Evolutionary conservation across 1,284 basidiomycete species (phyloP).

Genomic region (Ganoderma lingzhi): DNA sequence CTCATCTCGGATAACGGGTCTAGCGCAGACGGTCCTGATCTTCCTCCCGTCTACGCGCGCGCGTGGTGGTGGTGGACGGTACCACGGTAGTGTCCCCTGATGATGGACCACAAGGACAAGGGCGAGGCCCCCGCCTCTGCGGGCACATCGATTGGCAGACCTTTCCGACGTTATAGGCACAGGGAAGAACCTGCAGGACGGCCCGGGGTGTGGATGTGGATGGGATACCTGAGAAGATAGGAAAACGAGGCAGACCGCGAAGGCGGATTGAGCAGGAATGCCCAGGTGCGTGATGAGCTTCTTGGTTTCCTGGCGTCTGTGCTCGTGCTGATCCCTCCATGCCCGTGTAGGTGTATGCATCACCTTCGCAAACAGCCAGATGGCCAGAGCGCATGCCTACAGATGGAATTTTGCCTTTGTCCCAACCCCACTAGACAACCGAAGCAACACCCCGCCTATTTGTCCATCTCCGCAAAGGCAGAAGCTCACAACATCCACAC

Average conservation of each 20-base stretch:
- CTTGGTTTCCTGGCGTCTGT: background rate
- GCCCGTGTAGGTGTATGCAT: constrained; percentile 67
- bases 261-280: constrained; percentile 74
- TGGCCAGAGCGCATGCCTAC: constrained; percentile 71
- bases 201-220: constrained; percentile 57
- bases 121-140: constrained; percentile 39
- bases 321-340: background rate
- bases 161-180: constrained; percentile 32
- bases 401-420: too few relatives aligned
- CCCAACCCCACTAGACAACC: constrained; percentile 57
- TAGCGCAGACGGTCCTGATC: constrained; percentile 34
- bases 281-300: constrained; percentile 61
- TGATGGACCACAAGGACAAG: constrained; percentile 36
- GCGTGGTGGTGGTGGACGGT: constrained; percentile 32
- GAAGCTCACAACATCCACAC: constrained; percentile 25
- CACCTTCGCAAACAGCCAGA: constrained; percentile 62
- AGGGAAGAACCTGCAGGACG: constrained; percentile 37
- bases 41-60: constrained; percentile 37
- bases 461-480: constrained; percentile 52
- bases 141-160: constrained; percentile 34
- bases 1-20: constrained; percentile 43
- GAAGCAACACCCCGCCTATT: constrained; percentile 53
- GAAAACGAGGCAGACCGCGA: constrained; percentile 45
- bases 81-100: constrained; percentile 36
- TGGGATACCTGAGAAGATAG: constrained; percentile 56